phyloP scores from a whole-genome alignment of 768 basidiomycete species.

The Boletus huronensis region DNA sequence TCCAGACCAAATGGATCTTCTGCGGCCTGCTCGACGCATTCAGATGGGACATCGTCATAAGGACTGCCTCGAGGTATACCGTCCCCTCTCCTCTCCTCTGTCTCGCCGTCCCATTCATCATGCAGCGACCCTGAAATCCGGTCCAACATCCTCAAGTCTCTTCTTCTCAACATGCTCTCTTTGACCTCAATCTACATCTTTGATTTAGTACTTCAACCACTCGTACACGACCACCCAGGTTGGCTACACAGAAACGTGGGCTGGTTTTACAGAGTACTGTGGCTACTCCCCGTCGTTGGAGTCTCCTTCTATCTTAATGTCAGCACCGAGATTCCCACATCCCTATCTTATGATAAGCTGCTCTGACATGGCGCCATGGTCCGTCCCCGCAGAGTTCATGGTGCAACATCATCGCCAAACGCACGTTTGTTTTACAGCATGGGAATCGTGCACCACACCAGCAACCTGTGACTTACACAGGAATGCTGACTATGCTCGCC shows the following conservation, averaged over 20 bases:
- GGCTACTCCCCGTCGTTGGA: constrained; percentile 76
- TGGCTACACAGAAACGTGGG: constrained; percentile 73
- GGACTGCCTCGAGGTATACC: constrained; percentile 54
- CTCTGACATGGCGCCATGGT: constrained; percentile 9
- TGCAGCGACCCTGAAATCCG: constrained; percentile 74
- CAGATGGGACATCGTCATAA: constrained; percentile 64
- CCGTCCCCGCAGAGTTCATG: constrained; percentile 56
- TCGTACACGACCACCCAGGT: constrained; percentile 56
- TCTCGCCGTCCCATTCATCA: constrained; percentile 10
- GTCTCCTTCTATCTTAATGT: constrained; percentile 82
- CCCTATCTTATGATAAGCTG: constrained; percentile 5
- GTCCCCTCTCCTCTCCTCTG: constrained; percentile 4
- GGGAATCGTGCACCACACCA: constrained; percentile 54
- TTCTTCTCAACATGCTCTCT: constrained; percentile 69
- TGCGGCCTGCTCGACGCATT: constrained; percentile 67
- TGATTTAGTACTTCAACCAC: constrained; percentile 65
- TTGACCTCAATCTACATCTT: constrained; percentile 73
- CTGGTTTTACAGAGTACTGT: constrained; percentile 73
- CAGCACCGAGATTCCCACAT: constrained; percentile 28
- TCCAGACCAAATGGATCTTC: constrained; percentile 59
- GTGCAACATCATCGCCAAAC: constrained; percentile 73
- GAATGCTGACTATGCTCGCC: constrained; percentile 70
- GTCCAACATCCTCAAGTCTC: constrained; percentile 68
- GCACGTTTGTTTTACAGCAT: constrained; percentile 68
- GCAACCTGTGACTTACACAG: constrained; percentile 59